phyloP scores from a whole-genome alignment of 2,329 filamentous ascomycete genomes.

The Arthrocladium fulminans region DNA sequence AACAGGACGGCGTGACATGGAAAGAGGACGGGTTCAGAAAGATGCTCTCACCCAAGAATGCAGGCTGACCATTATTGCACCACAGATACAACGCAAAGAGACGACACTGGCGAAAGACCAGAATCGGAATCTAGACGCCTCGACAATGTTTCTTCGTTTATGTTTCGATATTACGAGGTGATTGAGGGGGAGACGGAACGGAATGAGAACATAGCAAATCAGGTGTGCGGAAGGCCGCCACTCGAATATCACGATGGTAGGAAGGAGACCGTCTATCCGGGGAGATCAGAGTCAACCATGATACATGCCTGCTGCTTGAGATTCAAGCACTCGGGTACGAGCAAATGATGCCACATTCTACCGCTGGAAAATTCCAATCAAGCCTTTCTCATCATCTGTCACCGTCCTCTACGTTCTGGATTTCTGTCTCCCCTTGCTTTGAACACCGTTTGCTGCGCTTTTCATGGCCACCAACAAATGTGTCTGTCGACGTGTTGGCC shows the following conservation, averaged over 20 bases:
- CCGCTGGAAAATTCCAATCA: not conserved
- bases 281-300: not conserved
- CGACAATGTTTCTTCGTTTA: conserved; percentile 23
- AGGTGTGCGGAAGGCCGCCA: not conserved
- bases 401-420: too few relatives aligned
- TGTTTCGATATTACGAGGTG: not conserved
- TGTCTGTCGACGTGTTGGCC: too few relatives aligned
- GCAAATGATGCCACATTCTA: not conserved
- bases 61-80: not conserved
- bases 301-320: not conserved
- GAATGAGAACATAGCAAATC: not conserved
- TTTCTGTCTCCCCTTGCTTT: too few relatives aligned
- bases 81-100: conserved; percentile 98
- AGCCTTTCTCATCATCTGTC: not conserved
- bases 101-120: conserved; percentile 99
- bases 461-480: too few relatives aligned
- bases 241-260: not conserved
- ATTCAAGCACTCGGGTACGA: not conserved
- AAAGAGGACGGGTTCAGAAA: not conserved
- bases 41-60: not conserved
- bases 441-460: too few relatives aligned
- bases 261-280: not conserved
- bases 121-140: conserved; percentile 87
- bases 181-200: not conserved
- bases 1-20: not conserved